Evolutionary conservation across 2,329 filamentous ascomycete species (phyloP), one percentile per base, ranked within the genome.

Genomic region (Proliferodiscus dingleyae): DNA sequence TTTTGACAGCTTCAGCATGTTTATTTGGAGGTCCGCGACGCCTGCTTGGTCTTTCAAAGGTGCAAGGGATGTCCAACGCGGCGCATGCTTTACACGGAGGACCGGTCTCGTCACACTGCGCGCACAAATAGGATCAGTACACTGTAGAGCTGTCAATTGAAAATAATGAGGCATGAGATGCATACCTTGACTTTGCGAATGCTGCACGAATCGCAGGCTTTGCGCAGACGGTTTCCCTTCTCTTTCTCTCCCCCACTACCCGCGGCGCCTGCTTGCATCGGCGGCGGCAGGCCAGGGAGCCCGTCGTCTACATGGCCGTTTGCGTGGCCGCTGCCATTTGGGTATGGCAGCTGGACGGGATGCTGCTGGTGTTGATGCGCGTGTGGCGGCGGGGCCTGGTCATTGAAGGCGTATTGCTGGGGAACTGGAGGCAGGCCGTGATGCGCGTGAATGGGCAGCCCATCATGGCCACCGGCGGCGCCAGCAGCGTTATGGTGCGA

Each of bases 1-100:
- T 78, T 68, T 84, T 85, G 57, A 84, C 75, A 16, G 77, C 78
- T 66, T 84, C 81, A 15, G 80, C 80, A 66, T 83, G 80, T 52
- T 75, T 69, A 57, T 85, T 85, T 24, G 81, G 80, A 28, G 81
- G 81, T 4, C 81, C 81, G 58, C 81, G 71, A 48, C 81, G 72
- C 46, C 78, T 71, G 59, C 76, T 82, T 21, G 80, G 80, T 51
- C 81, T 70, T 38, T 81, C 72, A 61, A 81, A 84, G 46, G 81
- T 85, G 61, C 81, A 85, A 21, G 79, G 79, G 39, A 85, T 83
- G 51, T 83, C 79, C 52, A 85, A 69, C 42, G 75, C 74, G 33
- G 77, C 71, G 64, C 81, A 85, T 37, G 80, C 80, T 60, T 75
- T 70, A 66, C 81, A 85, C 37, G 81, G 81, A 22, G 79, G 78